These are phyloP conservation scores for Nannochloropsis gaditana DNA, from an alignment of 108 stramenopile species.

Conservation along the genomic window DNA sequence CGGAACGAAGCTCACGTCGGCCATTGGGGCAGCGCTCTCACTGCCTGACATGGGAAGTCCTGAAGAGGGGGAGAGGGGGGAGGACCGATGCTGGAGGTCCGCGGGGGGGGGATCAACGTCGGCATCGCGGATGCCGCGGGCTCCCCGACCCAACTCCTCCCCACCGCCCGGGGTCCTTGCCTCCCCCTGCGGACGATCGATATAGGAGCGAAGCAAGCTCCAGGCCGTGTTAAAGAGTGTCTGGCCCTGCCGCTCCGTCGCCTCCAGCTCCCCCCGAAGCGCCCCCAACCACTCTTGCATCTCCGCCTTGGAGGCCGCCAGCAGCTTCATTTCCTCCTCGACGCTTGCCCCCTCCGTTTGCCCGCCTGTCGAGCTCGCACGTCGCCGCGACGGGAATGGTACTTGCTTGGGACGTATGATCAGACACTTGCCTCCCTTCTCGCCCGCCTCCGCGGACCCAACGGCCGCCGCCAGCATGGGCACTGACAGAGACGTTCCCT, in stretches of 20 bases:
- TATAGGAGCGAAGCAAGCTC: neutral
- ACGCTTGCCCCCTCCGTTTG: neutral
- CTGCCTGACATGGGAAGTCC: neutral
- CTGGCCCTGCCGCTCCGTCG: neutral
- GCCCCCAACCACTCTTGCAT: slow-evolving; percentile 4
- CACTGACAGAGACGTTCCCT: neutral
- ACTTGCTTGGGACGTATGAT: neutral
- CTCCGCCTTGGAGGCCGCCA: neutral
- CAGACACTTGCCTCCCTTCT: slow-evolving; percentile 4
- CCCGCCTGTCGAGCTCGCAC: neutral
- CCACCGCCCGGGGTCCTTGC: neutral
- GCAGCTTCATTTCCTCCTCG: slow-evolving; percentile 12
- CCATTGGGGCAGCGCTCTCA: neutral
- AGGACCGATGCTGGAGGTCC: neutral
- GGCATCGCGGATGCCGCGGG: neutral
- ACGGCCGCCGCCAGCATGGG: neutral
- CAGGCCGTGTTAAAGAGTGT: neutral
- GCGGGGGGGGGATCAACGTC: neutral
- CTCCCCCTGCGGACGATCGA: neutral
- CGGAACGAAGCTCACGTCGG: slow-evolving; percentile 2
- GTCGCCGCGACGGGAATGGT: neutral
- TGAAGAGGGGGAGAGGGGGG: neutral
- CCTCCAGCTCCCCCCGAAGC: neutral
- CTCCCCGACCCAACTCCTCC: neutral
- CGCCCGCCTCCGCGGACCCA: neutral